phyloP scores from a whole-genome alignment of 2,329 filamentous ascomycete species.

The Arthrobotrys pseudoclavata region DNA sequence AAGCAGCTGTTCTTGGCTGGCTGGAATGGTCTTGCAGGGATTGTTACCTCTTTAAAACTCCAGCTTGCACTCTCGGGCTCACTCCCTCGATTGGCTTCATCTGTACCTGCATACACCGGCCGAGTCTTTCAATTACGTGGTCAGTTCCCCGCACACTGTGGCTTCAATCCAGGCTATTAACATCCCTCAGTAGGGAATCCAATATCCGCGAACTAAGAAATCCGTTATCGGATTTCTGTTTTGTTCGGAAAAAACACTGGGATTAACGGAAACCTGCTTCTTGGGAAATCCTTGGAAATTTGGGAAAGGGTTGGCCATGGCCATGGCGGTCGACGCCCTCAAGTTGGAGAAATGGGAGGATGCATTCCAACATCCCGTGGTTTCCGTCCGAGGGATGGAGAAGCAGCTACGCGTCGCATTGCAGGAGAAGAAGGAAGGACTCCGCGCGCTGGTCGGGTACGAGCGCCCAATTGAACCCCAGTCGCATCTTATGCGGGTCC shows the following conservation, averaged over 20 bases:
- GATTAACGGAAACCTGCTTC: conserved; percentile 10
- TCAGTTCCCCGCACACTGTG: conserved; percentile 22
- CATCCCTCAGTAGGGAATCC: conserved; percentile 10
- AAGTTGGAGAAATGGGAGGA: conserved; percentile 76
- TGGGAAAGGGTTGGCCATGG: neutral
- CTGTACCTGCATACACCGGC: conserved; percentile 19
- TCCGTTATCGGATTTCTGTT: neutral
- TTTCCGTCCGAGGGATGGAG: conserved; percentile 74
- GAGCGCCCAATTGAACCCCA: conserved; percentile 58
- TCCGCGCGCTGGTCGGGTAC: conserved; percentile 77
- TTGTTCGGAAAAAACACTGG: neutral
- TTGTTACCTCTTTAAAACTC: conserved; percentile 27
- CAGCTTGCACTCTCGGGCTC: conserved; percentile 39
- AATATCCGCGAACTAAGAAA: conserved; percentile 1
- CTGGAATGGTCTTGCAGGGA: conserved; percentile 31
- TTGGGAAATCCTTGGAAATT: neutral
- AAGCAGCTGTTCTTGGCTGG: conserved; percentile 17
- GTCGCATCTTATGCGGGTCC: conserved; percentile 28
- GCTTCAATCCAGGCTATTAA: conserved; percentile 15
- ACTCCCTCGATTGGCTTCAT: conserved; percentile 26
- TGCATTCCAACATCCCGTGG: conserved; percentile 75
- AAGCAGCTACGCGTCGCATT: conserved; percentile 75
- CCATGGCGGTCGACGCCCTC: conserved; percentile 72
- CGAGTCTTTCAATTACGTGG: conserved; percentile 34
- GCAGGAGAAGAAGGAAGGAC: conserved; percentile 75